Percentiles rank a stretch among this genome's conserved stretches.
These are phyloP conservation scores for Colletotrichum gigasporum DNA, from an alignment of 2,329 filamentous ascomycete genomes.

Conservation along the genomic window DNA sequence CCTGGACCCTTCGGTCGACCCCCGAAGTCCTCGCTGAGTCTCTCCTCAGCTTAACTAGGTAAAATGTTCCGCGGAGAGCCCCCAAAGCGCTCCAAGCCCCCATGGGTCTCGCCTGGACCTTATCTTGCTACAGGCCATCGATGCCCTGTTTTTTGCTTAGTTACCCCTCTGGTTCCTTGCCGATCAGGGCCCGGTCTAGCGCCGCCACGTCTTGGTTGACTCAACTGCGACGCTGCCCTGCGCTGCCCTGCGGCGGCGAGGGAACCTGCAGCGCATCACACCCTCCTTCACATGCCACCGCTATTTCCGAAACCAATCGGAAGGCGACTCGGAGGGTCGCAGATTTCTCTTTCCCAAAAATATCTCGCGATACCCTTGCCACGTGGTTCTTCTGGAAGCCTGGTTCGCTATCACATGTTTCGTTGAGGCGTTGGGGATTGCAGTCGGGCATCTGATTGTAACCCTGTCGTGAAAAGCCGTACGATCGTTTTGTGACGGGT, in stretches of 20 bases:
- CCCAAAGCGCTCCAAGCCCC: neutral
- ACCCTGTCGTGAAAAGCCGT: too few species aligned
- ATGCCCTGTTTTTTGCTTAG: neutral
- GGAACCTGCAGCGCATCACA: constrained; percentile 1
- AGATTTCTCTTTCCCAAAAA: neutral
- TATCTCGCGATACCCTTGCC: neutral
- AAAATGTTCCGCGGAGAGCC: constrained; percentile 1
- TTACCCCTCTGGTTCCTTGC: neutral
- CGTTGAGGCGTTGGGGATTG: neutral
- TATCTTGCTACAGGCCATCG: neutral
- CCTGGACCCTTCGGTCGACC: neutral
- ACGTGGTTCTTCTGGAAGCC: neutral
- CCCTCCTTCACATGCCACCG: neutral
- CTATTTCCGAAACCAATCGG: neutral
- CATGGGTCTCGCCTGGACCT: neutral
- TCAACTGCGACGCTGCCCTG: neutral
- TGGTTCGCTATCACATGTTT: constrained; percentile 1
- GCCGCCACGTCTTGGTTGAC: constrained; percentile 18
- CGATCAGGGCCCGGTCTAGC: neutral
- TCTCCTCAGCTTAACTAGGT: neutral
- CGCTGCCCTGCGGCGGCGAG: too few species aligned
- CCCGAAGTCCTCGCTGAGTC: neutral
- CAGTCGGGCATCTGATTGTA: too few species aligned
- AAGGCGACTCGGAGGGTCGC: neutral
- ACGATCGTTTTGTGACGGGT: too few species aligned